Percentiles rank a stretch among this genome's conserved stretches.
Evolutionary conservation across 2,329 filamentous ascomycete genomes (phyloP).

Genomic region (Colletotrichum sp.): DNA sequence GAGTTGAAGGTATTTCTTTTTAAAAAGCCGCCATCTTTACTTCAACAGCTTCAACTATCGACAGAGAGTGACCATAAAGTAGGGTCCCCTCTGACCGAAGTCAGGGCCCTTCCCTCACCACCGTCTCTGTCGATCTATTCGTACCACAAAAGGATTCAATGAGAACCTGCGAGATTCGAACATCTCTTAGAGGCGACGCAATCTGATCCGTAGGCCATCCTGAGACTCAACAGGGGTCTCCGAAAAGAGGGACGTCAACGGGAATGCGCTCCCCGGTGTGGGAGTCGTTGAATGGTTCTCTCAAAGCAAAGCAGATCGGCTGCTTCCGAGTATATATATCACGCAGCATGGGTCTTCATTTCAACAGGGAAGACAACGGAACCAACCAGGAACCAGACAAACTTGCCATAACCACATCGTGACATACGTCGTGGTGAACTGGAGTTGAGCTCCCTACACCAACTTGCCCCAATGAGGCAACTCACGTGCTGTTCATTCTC

Average conservation of each 20-base stretch:
- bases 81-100: background rate
- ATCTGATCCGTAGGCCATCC: fast-evolving
- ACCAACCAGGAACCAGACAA: background rate
- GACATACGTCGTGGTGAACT: background rate
- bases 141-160: fast-evolving
- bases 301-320: fast-evolving
- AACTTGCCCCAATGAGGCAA: background rate
- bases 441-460: background rate
- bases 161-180: background rate
- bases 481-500: background rate
- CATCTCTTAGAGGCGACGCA: fast-evolving
- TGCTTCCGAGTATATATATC: fast-evolving
- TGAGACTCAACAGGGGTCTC: background rate
- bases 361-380: fast-evolving
- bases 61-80: background rate
- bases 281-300: background rate
- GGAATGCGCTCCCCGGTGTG: background rate
- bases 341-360: fast-evolving
- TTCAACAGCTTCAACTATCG: background rate
- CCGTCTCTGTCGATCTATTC: background rate
- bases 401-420: background rate
- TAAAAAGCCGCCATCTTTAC: too few species aligned
- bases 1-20: too few species aligned
- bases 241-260: background rate
- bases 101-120: background rate